phyloP scores from a whole-genome alignment of 768 basidiomycete species.

The Mrakia hoshinonis region DNA sequence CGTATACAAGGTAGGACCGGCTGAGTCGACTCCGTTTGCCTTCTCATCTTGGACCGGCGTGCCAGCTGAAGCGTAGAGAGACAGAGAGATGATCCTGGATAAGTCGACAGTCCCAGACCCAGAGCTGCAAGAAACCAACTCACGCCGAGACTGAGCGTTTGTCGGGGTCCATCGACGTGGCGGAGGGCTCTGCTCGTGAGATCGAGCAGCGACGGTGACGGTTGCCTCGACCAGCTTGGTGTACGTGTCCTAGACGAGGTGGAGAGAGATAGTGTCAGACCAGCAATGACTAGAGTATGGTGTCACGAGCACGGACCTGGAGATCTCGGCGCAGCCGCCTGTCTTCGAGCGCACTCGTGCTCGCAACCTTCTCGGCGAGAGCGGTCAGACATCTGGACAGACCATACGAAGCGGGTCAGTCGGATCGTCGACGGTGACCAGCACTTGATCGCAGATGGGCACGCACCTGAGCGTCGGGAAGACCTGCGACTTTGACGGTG shows the following conservation, averaged over 20 bases:
- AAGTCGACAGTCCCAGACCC: not conserved
- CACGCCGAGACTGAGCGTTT: not conserved
- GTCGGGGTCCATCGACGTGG: constrained; percentile 3
- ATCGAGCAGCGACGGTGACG: constrained; percentile 51
- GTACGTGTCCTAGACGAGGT: constrained; percentile 58
- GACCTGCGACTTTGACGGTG: constrained; percentile 60
- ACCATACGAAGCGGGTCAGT: not conserved
- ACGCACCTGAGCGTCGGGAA: constrained; percentile 65
- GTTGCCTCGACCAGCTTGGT: constrained; percentile 74
- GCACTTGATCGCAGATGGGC: too few species aligned
- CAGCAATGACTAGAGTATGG: not conserved
- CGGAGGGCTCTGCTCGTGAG: constrained; percentile 11
- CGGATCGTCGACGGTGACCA: not conserved
- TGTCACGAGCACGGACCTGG: constrained; percentile 49
- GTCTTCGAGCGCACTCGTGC: constrained; percentile 87
- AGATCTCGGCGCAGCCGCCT: constrained; percentile 76
- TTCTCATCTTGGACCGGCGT: constrained; percentile 53
- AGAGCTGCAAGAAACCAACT: not conserved
- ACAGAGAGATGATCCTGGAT: not conserved
- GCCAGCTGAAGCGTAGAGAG: not conserved
- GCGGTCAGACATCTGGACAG: constrained; percentile 68
- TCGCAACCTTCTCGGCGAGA: constrained; percentile 70
- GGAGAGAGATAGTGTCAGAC: not conserved
- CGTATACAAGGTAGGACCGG: not conserved
- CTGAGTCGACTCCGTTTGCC: not conserved